Conservation (phyloP, 176 grass and related monocot species). For the Otatea glauca region DNA sequence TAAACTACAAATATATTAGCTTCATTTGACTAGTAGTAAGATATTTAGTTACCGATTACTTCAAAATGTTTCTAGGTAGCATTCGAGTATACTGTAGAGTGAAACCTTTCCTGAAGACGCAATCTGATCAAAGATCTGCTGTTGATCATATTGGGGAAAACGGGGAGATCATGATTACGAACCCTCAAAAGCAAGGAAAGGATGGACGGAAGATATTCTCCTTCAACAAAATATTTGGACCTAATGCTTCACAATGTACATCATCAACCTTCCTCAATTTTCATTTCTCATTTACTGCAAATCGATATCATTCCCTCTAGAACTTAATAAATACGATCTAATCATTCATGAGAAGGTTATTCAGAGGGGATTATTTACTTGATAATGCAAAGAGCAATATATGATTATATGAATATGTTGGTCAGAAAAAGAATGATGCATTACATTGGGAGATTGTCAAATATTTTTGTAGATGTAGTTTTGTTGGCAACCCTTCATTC, state of each 20-base stretch:
- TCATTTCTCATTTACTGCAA: slow-evolving; percentile 35
- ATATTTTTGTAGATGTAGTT: slow-evolving; percentile 3
- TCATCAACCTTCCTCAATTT: slow-evolving; percentile 17
- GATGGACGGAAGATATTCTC: slow-evolving; percentile 72
- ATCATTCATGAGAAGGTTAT: not conserved
- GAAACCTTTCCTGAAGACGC: slow-evolving; percentile 61
- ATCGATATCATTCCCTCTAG: not conserved
- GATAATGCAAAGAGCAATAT: not conserved
- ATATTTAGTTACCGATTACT: slow-evolving; percentile 22
- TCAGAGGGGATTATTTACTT: not conserved
- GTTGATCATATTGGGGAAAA: slow-evolving; percentile 82
- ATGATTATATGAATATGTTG: not conserved
- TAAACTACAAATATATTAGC: slow-evolving; percentile 33
- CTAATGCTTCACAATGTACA: slow-evolving; percentile 66
- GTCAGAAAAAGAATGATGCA: slow-evolving; percentile 6
- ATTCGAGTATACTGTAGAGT: slow-evolving; percentile 88
- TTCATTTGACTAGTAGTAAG: slow-evolving; percentile 8
- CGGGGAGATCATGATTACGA: slow-evolving; percentile 66
- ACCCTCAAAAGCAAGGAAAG: slow-evolving; percentile 76
- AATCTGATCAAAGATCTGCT: slow-evolving; percentile 62
- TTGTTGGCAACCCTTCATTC: not conserved
- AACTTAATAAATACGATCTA: not conserved
- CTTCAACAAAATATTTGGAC: slow-evolving; percentile 85
- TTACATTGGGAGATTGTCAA: not conserved
- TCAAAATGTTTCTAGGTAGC: slow-evolving; percentile 53